Percentiles rank a stretch among this genome's conserved stretches.
Evolutionary conservation across 257 asterid genomes (phyloP).

Genomic region (Fraxinus anomala): DNA sequence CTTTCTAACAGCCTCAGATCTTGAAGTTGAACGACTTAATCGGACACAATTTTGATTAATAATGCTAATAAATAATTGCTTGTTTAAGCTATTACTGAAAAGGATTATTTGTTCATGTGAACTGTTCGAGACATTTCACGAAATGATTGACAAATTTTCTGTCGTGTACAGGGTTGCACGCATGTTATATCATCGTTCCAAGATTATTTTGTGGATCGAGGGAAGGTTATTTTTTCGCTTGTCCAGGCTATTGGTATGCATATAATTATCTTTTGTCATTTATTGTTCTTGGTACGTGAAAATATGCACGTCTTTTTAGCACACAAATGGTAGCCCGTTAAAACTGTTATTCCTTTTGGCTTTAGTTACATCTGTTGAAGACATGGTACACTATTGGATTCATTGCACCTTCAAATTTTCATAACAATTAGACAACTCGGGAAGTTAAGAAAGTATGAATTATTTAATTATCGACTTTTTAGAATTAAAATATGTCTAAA

Average conservation of each 20-base stretch:
- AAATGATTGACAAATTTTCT: conserved; percentile 24
- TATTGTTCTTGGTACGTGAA: background rate
- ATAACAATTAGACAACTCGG: background rate
- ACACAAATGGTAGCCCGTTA: background rate
- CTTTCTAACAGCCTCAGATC: background rate
- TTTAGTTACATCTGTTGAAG: background rate
- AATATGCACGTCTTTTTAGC: background rate
- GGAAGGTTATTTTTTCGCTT: conserved; percentile 60
- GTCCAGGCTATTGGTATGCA: conserved; percentile 86
- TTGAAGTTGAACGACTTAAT: background rate
- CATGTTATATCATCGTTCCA: conserved; percentile 61
- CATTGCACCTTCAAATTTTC: background rate
- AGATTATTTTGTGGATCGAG: conserved; percentile 59
- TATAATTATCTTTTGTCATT: background rate
- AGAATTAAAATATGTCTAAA: background rate
- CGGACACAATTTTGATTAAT: background rate
- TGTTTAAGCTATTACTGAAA: background rate
- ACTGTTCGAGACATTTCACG: background rate
- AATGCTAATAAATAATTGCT: background rate
- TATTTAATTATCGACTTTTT: background rate
- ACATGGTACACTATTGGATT: background rate
- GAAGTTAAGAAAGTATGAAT: background rate
- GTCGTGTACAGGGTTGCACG: conserved; percentile 63
- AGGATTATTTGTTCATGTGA: background rate
- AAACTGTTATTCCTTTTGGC: background rate